These are phyloP conservation scores for Amanita phalloides DNA, from an alignment of 768 basidiomycete species.

Conservation along the genomic window DNA sequence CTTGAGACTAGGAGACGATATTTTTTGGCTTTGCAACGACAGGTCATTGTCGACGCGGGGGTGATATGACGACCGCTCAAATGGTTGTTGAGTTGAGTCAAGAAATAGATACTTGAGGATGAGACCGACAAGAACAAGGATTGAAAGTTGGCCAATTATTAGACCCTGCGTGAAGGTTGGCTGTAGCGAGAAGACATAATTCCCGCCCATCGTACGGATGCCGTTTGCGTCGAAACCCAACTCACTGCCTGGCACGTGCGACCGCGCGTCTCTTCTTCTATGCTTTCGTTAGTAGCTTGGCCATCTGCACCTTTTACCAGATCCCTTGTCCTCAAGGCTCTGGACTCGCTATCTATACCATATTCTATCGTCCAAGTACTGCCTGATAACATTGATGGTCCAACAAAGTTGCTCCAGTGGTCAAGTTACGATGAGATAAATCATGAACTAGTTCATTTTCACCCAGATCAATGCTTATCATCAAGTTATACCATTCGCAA, in stretches of 20 bases:
- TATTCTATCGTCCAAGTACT: slow-evolving; percentile 12
- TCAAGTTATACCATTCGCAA: slow-evolving; percentile 88
- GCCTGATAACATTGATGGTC: slow-evolving; percentile 6
- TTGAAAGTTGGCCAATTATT: slow-evolving; percentile 83
- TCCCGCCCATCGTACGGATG: slow-evolving; percentile 26
- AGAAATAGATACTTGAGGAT: slow-evolving; percentile 95
- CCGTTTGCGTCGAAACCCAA: neutral
- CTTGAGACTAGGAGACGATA: slow-evolving; percentile 12
- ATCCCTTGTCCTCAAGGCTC: slow-evolving; percentile 31
- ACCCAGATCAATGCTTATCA: slow-evolving; percentile 44
- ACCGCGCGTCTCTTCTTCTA: slow-evolving; percentile 2
- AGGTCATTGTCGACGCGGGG: slow-evolving; percentile 42
- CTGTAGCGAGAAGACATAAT: slow-evolving; percentile 63
- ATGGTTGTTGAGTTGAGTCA: slow-evolving; percentile 54
- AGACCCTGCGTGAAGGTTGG: slow-evolving; percentile 96
- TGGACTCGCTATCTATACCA: slow-evolving; percentile 16
- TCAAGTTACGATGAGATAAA: slow-evolving; percentile 82
- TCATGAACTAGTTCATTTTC: slow-evolving; percentile 55
- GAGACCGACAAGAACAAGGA: slow-evolving; percentile 63
- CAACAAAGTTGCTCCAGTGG: slow-evolving; percentile 53
- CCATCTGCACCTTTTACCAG: slow-evolving; percentile 38
- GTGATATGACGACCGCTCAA: slow-evolving; percentile 49
- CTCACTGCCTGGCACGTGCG: slow-evolving; percentile 10
- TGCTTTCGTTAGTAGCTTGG: slow-evolving; percentile 29
- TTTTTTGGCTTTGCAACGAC: slow-evolving; percentile 26